phyloP scores from a whole-genome alignment of 257 asterid genomes.

The Asclepias syriaca region DNA sequence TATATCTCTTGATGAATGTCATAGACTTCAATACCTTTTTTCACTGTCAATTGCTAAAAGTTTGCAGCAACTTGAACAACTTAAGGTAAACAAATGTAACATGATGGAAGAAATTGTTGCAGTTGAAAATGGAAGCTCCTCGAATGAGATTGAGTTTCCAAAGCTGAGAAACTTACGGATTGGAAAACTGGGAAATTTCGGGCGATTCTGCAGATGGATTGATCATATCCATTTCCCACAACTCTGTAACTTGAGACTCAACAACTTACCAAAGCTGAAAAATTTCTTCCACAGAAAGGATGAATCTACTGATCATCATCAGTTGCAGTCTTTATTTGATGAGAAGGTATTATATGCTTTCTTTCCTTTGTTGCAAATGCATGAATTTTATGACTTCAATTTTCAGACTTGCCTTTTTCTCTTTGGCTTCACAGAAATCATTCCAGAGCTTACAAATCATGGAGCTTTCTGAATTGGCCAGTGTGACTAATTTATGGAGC shows the following conservation, averaged over 20 bases:
- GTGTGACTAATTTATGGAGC: slow-evolving; percentile 10
- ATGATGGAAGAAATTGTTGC: slow-evolving; percentile 19
- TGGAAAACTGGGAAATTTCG: slow-evolving; percentile 13
- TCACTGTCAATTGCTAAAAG: slow-evolving; percentile 21
- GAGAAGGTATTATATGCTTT: neutral
- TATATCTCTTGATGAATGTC: slow-evolving; percentile 13
- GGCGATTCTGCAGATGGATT: slow-evolving; percentile 10
- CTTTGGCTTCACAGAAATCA: neutral
- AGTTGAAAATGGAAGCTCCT: neutral
- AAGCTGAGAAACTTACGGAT: slow-evolving; percentile 20
- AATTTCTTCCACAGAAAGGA: neutral
- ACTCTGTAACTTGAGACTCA: slow-evolving; percentile 2
- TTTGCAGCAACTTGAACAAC: slow-evolving; percentile 22
- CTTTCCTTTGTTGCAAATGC: neutral
- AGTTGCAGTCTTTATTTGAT: slow-evolving; percentile 5
- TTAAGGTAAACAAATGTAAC: slow-evolving; percentile 20
- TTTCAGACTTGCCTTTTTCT: neutral
- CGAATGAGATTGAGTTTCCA: slow-evolving; percentile 14
- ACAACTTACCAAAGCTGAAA: slow-evolving; percentile 2
- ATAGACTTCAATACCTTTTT: slow-evolving; percentile 14
- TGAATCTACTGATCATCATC: neutral
- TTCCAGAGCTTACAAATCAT: neutral
- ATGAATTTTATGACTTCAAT: neutral
- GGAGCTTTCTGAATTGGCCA: neutral
- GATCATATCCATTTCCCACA: slow-evolving; percentile 22